Evolutionary conservation across 345 rosid genomes (phyloP), one percentile per base, ranked within the genome.

Genomic region (Euclidium syriacum): DNA sequence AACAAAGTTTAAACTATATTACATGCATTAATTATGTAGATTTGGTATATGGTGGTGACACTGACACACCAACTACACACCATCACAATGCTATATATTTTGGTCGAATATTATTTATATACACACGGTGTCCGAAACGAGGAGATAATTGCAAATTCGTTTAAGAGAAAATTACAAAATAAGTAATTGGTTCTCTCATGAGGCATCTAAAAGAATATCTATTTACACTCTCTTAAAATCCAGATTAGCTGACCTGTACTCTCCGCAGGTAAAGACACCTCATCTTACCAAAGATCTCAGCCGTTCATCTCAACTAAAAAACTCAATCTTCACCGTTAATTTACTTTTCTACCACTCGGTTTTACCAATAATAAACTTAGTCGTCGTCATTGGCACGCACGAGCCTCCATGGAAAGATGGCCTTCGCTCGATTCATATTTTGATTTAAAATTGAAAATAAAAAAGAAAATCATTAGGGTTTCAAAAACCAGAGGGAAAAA

Each of bases 231-330:
- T 52, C 12, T 17, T 7, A 53, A 39, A 42, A 25, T 59, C 66
- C 67, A 59, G 19, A 51, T 51, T 68, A 68, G 73, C 73, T 68
- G 73, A 68, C 67, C 48, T 68, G 67, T 52, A 67, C 35, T 58
- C 6, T 9, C 58, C 58, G 50, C 67, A 60, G 67, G 54, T 25
- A 51, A 34, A 60, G 17, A 60, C 73, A 68, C 61, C 47, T 42
- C 49, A 69, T 35, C 62, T 36, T 9, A 52, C 34, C 1, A 35
- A n/a, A 35, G 15, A 69, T 69, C 68, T 69, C 3, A 59, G 0
- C 67, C 73, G 66, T 68, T 17, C 4, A 68, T 51, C 17, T 42
- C 3, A 30, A 17, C 6, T 6, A 1, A 15, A 4, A 7, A 30
- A 2, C 1, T 14, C 1, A n/a, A 69, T 61, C 62, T 4, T 43